Evolutionary conservation across 176 grass and related monocot species (phyloP), one percentile per base, ranked within the genome.

Genomic region (Carex parvula): DNA sequence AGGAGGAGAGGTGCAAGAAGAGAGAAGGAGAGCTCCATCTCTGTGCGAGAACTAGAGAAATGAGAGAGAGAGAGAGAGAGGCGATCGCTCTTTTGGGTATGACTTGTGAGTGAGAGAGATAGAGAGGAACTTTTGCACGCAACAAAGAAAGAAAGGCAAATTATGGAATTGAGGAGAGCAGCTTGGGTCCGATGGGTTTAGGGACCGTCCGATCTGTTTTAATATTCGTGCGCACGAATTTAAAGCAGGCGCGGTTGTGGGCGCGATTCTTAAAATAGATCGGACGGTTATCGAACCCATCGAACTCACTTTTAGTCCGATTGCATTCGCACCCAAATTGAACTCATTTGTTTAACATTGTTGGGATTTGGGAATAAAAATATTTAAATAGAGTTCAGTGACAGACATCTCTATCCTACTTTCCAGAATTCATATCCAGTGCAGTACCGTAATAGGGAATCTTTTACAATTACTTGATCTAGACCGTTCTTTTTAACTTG

Each of bases 11-110:
- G 8, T 39, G 12, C 6, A 16, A 86, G 22, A 80, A 81, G 61
- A 58, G 75, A 68, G 64, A 68, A 79, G 26, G 41, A 16, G 56
- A 86, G 24, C 84, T 81, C 75, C 84, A 86, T 85, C 64, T 62
- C 80, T 16, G 6, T 15, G 8, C 20, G 70, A 61, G 37, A 21
- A 61, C 16, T 61, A 37, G 22, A 32, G 12, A 44, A 57, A 46
- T 29, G 65, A 85, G 68, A 74, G 70, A 22, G 29, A 24, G 22
- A 84, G 63, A 66, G 24, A 9, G 32, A 33, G 7, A 35, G 4
- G 33, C 33, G 33, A 35, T 35, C 33, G 33, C 33, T 35, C 52
- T 79, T 18, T 55, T 42, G 39, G 39, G 39, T 79, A 17, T 32
- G 29, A 60, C 24, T 32, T 58, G n/a, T n/a, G n/a, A n/a, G 54